Base-by-base conservation (phyloP, 2,329 filamentous ascomycete species). In the Colletotrichum destructivum region DNA sequence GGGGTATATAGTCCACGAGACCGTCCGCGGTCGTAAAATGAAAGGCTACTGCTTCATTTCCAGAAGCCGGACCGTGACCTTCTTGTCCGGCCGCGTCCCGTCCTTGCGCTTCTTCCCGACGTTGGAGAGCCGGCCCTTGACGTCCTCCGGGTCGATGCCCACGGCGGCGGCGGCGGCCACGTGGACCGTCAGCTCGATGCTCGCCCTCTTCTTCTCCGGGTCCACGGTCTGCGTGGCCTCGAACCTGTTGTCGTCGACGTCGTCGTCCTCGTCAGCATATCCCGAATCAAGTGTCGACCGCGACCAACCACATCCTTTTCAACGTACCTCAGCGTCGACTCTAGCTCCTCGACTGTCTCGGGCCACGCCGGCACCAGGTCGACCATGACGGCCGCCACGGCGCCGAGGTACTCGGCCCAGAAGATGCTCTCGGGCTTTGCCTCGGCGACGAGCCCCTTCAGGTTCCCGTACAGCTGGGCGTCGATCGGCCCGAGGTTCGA, bases 401-500 rank as follows among this genome's bases (percentile, higher is more conserved):
- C 82, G 11, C 88, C 88, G 16, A 88, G 79, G 69, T 89, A 89
- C 62, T 85, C 83, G 12, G 87, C 84, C 88, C 88, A 89, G 73
- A 89, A 89, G 2, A 81, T 76, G 2, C 83, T 81, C 59, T 85
- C 81, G 2, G 74, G 72, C 71, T 81, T 78, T 23, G 81, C 79
- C 23, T 76, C 78, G 44, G 79, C 77, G 18, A 87, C 77, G 46
- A 90, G 77, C 18, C 76, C 79, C 44, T 81, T 81, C n/a, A 90
- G 78, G 7, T 82, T 82, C 4, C 76, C 74, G 69, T 84, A 81
- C 15, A 89, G 79, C 56, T 81, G 78, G 16, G 78, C 76, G 72
- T 91, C 89, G 0, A 83, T 78, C 1, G 85, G 84, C 0, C 85
- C 85, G 4, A 90, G 78, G 57, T 88, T 87, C 2, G 90, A 90